Conservation (phyloP, 2,329 filamentous ascomycete species). For the Fusarium pilosicola region DNA sequence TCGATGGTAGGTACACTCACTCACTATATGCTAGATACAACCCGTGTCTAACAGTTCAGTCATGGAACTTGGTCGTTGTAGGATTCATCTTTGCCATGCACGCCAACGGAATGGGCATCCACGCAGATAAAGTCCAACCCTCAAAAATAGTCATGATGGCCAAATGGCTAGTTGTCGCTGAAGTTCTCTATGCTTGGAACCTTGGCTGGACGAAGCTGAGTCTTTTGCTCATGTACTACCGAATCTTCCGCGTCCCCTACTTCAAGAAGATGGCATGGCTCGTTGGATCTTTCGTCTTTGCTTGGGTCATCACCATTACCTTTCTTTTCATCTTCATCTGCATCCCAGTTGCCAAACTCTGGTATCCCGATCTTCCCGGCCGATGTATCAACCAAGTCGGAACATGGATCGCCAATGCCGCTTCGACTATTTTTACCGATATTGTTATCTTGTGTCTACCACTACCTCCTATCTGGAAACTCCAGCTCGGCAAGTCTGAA, state of each 20-base stretch:
- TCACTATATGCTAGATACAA: not conserved
- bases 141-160: conserved; percentile 55
- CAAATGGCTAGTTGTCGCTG: conserved; percentile 59
- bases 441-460: conserved; percentile 57
- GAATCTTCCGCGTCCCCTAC: conserved; percentile 58
- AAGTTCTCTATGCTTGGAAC: conserved; percentile 60
- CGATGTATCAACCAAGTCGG: conserved; percentile 60
- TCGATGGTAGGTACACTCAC: conserved; percentile 52
- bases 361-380: conserved; percentile 57
- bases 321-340: conserved; percentile 64
- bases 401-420: conserved; percentile 61
- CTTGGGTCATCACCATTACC: conserved; percentile 59
- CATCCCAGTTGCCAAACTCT: conserved; percentile 59
- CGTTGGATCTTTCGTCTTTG: conserved; percentile 55
- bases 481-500: conserved; percentile 54
- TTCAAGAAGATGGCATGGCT: conserved; percentile 55
- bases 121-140: conserved; percentile 52
- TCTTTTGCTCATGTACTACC: conserved; percentile 62
- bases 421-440: conserved; percentile 59
- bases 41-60: conserved; percentile 37
- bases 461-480: conserved; percentile 56
- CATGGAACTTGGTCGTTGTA: conserved; percentile 55
- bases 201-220: conserved; percentile 61
- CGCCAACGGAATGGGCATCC: conserved; percentile 57
- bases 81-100: conserved; percentile 62